Base-by-base conservation (phyloP, 2,329 filamentous ascomycete species). In the Calonectria hongkongensis region DNA sequence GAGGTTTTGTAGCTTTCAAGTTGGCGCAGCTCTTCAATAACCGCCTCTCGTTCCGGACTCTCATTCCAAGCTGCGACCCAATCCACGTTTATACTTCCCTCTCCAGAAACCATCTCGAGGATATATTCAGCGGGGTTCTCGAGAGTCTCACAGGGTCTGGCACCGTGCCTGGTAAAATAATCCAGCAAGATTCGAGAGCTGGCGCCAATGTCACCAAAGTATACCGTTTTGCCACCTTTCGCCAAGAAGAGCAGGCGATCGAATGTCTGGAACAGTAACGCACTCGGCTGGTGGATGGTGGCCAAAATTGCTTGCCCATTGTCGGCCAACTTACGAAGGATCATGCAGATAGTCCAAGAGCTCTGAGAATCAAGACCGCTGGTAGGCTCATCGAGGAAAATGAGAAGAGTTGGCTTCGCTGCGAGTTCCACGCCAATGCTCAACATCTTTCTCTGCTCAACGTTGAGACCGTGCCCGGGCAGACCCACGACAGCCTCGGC, bases 401-500 rank as follows among this genome's bases (percentile, higher is more conserved):
- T 86, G 0, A 91, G 82, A 5, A 91, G 85, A 71, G 85, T 85
- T 0, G 88, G 88, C 72, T 88, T 88, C 13, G 87, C 86, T 0
- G 86, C 87, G 4, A 89, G 83, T 64, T 89, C 88, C 4, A 89
- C 86, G 28, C 88, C 89, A 65, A 91, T 91, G 0, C 88, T 91
- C 0, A 91, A 79, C 2, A 88, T 85, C 79, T 91, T 91, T 8
- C 88, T 84, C 75, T 91, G 89, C 72, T 90, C 88, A 10, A 90
- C 87, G 58, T 89, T 89, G 7, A 91, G 83, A 36, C 88, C 89
- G 58, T 87, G 86, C 1, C 90, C 90, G 2, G 89, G 87, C 0
- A 87, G 84, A 75, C 91, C 91, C 50, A 92, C 89, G 13, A 92
- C 86, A 3, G 89, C 89, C 60, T 92, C 88, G 10, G 90, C 89